Conservation (phyloP, 306 rosid genomes). For the Astragalus glycyphyllos region DNA sequence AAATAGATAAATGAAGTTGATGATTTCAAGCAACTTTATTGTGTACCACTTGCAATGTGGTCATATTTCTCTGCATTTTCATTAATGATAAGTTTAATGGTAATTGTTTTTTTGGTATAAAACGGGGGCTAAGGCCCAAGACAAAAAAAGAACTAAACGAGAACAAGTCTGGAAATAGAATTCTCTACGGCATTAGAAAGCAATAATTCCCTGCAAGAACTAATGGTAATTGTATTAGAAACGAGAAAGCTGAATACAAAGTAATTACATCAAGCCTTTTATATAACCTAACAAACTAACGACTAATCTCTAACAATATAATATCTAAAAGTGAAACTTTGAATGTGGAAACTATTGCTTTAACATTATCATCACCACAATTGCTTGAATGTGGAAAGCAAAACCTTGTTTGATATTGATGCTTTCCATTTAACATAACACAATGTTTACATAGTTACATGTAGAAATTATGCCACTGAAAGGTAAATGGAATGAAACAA, state of each 20-base stretch:
- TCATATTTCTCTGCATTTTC: conserved; percentile 7
- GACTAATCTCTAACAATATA: no score
- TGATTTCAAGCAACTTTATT: conserved; percentile 2
- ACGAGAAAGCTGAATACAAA: no score
- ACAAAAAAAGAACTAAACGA: no score
- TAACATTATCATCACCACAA: background rate
- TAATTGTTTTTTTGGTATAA: no score
- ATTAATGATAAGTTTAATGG: background rate
- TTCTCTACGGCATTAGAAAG: no score
- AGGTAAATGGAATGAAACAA: background rate
- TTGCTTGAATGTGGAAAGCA: conserved; percentile 17
- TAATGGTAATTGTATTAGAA: no score
- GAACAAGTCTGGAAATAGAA: no score
- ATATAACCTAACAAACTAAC: no score
- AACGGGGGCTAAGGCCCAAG: no score
- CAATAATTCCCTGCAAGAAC: no score
- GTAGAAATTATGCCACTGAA: conserved; percentile 15
- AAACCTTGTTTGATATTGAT: conserved; percentile 4
- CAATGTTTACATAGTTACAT: background rate
- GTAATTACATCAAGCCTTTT: no score
- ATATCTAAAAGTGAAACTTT: conserved; percentile 12
- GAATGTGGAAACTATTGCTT: conserved; percentile 21
- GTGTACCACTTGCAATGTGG: background rate
- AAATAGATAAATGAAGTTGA: conserved; percentile 3
- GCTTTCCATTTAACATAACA: conserved; percentile 20